Percentiles rank a stretch among this genome's conserved stretches.
phyloP scores from a whole-genome alignment of 352 stramenopile genomes.

The Phytophthora uliginosa region DNA sequence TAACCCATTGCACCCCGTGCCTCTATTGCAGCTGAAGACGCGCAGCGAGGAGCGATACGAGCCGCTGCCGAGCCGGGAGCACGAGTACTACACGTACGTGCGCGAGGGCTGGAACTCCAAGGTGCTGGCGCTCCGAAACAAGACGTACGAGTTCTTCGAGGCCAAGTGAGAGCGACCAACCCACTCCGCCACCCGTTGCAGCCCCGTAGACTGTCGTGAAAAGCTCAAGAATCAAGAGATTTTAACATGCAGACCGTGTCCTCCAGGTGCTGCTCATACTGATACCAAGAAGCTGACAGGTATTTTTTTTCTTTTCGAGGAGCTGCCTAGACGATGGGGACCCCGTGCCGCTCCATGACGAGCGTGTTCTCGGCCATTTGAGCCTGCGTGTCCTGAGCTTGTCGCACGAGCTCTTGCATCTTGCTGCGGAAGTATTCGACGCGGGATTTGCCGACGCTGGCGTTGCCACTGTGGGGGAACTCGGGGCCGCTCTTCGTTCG shows the following conservation, averaged over 20 bases:
- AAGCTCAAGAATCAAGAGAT: conserved; percentile 19
- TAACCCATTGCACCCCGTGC: no score
- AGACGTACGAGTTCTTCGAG: conserved; percentile 62
- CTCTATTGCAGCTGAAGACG: conserved; percentile 30
- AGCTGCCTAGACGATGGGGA: conserved; percentile 40
- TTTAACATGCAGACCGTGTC: conserved; percentile 30
- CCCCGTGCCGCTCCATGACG: conserved; percentile 56
- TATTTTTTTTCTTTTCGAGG: neutral
- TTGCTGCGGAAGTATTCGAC: conserved; percentile 70
- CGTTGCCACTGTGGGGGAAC: conserved; percentile 8
- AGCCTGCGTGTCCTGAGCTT: conserved; percentile 77
- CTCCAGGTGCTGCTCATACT: conserved; percentile 13
- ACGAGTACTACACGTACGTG: conserved; percentile 87
- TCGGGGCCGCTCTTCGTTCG: conserved; percentile 17
- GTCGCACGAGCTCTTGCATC: conserved; percentile 75
- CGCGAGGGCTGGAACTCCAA: conserved; percentile 80
- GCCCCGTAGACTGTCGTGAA: neutral
- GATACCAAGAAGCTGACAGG: neutral
- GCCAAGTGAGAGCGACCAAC: conserved; percentile 33
- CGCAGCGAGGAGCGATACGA: conserved; percentile 64
- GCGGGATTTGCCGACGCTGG: conserved; percentile 13
- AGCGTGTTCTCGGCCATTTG: conserved; percentile 72
- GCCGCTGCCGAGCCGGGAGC: conserved; percentile 71
- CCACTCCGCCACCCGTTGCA: neutral
- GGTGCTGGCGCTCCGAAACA: conserved; percentile 72